Evolutionary conservation across 2,329 filamentous ascomycete genomes (phyloP), one percentile per base, ranked within the genome.

Genomic region (Cladophialophora carrionii): DNA sequence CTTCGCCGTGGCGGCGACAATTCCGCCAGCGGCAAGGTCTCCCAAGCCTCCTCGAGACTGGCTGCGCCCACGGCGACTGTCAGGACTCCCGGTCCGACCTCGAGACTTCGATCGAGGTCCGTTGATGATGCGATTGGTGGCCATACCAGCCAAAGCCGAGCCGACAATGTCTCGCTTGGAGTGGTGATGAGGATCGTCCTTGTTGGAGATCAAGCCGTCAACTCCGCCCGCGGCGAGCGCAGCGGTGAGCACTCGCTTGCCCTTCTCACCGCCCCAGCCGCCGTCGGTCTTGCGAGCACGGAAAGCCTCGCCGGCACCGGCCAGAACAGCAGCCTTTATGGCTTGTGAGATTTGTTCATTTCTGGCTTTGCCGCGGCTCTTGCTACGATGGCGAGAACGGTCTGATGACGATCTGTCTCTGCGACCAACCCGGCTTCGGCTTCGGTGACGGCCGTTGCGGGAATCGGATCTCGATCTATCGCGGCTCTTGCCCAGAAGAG

Each of bases 261-360:
- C 91, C 79, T 97, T 97, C 68, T 91, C 90, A 43, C 93, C 94
- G 69, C 88, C 90, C 92, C 93, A 97, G 51, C 89, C 86, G 61
- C 94, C 94, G 2, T 92, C 90, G 68, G 95, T 90, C 73, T 94
- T 96, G 75, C 93, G 88, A 63, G 92, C 88, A 67, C 91, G 89
- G 83, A 96, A 96, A 49, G 94, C 94, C 78, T 97, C 93, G 61
- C 92, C 90, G 48, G 93, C 94, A 72, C 92, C 94, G 32, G 94
- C 93, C 54, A 96, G 85, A 46, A 97, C 83, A 22, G 93, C 95
- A 37, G 94, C 93, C 81, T 95, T 94, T 75, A 93, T 91, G 37
- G 92, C 92, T 78, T 96, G 92, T 71, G 92, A 88, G 54, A 91
- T 85, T 72, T 90, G 90, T 58, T 82, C 77, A 76, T 81, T 74